Percentiles rank a stretch among this genome's conserved stretches.
Evolutionary conservation across 495 filamentous ascomycete genomes (phyloP).

Genomic region (Hypoxylon intermedium): DNA sequence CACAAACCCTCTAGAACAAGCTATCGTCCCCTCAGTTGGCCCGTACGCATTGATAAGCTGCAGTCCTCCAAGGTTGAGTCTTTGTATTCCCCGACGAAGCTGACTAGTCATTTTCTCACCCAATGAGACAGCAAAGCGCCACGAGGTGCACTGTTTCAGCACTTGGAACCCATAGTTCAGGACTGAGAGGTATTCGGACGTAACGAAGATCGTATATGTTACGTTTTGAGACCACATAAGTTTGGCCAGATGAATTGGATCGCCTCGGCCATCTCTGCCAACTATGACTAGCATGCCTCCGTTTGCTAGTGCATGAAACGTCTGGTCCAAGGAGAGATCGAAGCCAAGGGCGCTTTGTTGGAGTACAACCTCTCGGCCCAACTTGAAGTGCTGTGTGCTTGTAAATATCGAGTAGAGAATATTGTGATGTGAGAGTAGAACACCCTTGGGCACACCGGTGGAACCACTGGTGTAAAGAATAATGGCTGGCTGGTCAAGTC

Average conservation of each 20-base stretch:
- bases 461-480: slow-evolving; percentile 57
- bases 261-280: slow-evolving; percentile 10
- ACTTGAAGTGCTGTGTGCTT: background rate
- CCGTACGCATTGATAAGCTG: slow-evolving; percentile 2
- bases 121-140: background rate
- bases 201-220: slow-evolving; percentile 30
- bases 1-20: background rate
- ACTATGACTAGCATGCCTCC: slow-evolving; percentile 38
- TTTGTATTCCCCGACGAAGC: background rate
- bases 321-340: slow-evolving; percentile 38
- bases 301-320: slow-evolving; percentile 28
- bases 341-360: slow-evolving; percentile 43
- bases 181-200: slow-evolving; percentile 29
- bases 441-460: slow-evolving; percentile 55
- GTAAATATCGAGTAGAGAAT: slow-evolving; percentile 30
- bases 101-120: background rate
- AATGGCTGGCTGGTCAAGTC: slow-evolving; percentile 21
- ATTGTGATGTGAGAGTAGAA: slow-evolving; percentile 42
- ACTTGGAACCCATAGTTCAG: background rate
- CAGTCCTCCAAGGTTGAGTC: background rate
- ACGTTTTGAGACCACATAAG: slow-evolving; percentile 28
- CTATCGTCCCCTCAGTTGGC: background rate
- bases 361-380: slow-evolving; percentile 28
- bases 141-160: slow-evolving; percentile 18
- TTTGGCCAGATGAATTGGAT: slow-evolving; percentile 30